These are phyloP conservation scores for Solanum paucissectum DNA, from an alignment of 257 asterid species.

Conservation along the genomic window DNA sequence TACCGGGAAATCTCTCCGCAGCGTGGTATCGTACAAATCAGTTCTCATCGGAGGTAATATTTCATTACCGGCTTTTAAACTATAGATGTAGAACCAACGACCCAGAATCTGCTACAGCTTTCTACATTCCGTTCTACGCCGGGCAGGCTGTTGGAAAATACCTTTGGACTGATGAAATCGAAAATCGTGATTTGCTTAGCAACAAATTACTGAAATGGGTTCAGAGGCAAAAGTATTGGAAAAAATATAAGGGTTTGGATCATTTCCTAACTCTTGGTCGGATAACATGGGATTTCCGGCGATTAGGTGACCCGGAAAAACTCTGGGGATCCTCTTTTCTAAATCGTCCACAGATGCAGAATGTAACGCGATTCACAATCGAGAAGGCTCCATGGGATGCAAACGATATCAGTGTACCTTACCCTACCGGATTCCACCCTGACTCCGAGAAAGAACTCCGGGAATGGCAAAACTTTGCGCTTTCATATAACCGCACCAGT, in stretches of 20 bases:
- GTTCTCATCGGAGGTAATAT: conserved; percentile 55
- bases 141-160: conserved; percentile 63
- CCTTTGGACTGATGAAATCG: conserved; percentile 41
- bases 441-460: conserved; percentile 22
- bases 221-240: conserved; percentile 41
- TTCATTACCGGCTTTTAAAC: conserved; percentile 53
- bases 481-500: conserved; percentile 24
- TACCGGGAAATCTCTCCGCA: conserved; percentile 44
- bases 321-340: conserved; percentile 72
- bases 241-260: conserved; percentile 57
- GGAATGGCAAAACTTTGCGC: conserved; percentile 50
- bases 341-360: conserved; percentile 56
- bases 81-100: conserved; percentile 60
- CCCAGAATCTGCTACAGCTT: conserved; percentile 75
- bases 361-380: conserved; percentile 42
- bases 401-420: conserved; percentile 67
- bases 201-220: conserved; percentile 55
- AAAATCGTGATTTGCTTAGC: conserved; percentile 48
- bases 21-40: conserved; percentile 91
- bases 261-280: conserved; percentile 66
- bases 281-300: conserved; percentile 78
- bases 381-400: conserved; percentile 71
- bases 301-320: conserved; percentile 43
- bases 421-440: conserved; percentile 91
- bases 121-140: conserved; percentile 87